Conservation (phyloP, 139 green algal genomes). For the Pseudopediastrum boryanum region DNA sequence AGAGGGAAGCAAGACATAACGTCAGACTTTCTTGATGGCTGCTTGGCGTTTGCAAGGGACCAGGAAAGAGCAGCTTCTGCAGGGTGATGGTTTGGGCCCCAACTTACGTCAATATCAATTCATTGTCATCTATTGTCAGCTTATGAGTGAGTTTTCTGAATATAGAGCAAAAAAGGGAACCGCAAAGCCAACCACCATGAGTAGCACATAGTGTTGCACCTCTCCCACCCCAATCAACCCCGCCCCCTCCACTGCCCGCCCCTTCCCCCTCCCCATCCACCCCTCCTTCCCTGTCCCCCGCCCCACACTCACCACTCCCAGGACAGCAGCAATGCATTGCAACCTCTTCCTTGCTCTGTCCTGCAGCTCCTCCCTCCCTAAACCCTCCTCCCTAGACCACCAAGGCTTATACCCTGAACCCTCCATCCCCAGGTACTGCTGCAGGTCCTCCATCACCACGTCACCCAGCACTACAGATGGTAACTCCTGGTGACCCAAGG, state of each 20-base stretch:
- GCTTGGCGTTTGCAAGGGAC: background rate
- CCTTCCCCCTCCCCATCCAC: slow-evolving; percentile 1
- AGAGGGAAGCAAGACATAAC: background rate
- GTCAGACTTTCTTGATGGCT: background rate
- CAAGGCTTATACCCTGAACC: slow-evolving; percentile 16
- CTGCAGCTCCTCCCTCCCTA: slow-evolving; percentile 17
- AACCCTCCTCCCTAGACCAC: slow-evolving; percentile 4
- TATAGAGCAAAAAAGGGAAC: too few relatives aligned
- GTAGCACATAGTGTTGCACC: too few relatives aligned
- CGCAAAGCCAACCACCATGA: too few relatives aligned
- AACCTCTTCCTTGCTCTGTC: background rate
- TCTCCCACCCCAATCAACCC: too few relatives aligned
- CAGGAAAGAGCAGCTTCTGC: background rate
- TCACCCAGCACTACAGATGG: slow-evolving; percentile 14
- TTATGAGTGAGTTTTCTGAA: too few relatives aligned
- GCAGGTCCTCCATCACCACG: slow-evolving; percentile 33
- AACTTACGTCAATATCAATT: background rate
- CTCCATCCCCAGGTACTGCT: slow-evolving; percentile 28
- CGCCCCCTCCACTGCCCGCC: slow-evolving; percentile 14
- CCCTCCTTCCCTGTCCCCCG: slow-evolving; percentile 8
- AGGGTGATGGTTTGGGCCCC: background rate
- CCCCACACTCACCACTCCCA: background rate
- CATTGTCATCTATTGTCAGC: too few relatives aligned
- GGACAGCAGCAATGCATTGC: background rate
- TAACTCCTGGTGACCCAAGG: slow-evolving; percentile 8